Evolutionary conservation across 768 basidiomycete genomes (phyloP).

Genomic region (Filobasidium floriforme): DNA sequence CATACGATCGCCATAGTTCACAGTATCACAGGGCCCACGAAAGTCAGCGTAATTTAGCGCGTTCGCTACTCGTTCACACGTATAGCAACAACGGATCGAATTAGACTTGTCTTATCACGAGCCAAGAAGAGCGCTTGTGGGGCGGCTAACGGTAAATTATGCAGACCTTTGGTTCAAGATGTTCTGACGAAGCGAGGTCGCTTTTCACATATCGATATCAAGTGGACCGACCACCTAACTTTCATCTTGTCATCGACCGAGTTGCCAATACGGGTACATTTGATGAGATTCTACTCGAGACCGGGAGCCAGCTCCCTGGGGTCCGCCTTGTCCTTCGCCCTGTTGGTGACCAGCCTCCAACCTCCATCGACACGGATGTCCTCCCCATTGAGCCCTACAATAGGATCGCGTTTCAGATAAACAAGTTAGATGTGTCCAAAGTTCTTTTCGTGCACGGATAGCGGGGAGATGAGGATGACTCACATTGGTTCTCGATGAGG

Average conservation of each 20-base stretch:
- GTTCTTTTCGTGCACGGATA: background rate
- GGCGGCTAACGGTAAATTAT: background rate
- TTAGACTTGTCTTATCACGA: background rate
- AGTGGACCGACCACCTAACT: too few species aligned
- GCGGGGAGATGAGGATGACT: background rate
- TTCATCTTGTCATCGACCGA: too few species aligned
- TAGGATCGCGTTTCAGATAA: too few species aligned
- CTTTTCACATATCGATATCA: too few species aligned
- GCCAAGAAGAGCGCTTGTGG: background rate
- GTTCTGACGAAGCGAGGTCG: too few species aligned
- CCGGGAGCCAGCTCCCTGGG: constrained; percentile 33
- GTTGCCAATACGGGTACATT: too few species aligned
- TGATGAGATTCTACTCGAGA: constrained; percentile 34
- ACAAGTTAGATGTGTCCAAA: background rate
- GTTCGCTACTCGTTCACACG: background rate
- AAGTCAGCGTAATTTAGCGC: background rate
- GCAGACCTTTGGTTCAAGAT: background rate
- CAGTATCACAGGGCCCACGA: too few species aligned
- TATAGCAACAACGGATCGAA: too few species aligned
- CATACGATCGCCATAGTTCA: too few species aligned
- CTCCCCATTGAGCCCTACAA: constrained; percentile 1
- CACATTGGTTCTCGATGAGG: constrained; percentile 11
- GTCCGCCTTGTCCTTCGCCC: constrained; percentile 30
- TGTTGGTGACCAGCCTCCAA: constrained; percentile 32
- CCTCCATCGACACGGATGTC: constrained; percentile 26